phyloP scores from a whole-genome alignment of 257 asterid genomes.

The Plectranthus barbatus region DNA sequence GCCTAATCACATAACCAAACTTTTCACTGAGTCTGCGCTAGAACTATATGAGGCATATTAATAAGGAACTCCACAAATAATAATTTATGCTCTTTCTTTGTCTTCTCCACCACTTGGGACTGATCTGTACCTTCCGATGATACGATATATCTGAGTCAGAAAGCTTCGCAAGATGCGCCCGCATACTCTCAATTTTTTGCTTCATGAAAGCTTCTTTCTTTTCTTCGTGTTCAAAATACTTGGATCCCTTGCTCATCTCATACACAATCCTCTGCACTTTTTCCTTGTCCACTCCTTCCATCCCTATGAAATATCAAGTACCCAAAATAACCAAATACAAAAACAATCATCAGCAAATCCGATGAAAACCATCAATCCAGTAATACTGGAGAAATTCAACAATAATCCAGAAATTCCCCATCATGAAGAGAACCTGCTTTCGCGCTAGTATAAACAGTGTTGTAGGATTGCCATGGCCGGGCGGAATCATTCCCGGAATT shows the following conservation, averaged over 20 bases:
- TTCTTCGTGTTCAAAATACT: constrained; percentile 86
- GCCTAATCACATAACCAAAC: neutral
- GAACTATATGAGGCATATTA: neutral
- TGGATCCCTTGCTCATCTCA: constrained; percentile 98
- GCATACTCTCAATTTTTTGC: constrained; percentile 70
- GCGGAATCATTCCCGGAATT: constrained; percentile 26
- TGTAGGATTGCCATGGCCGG: constrained; percentile 95
- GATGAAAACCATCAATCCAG: neutral
- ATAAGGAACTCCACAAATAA: neutral
- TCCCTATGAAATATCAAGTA: constrained; percentile 41
- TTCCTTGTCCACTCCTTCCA: constrained; percentile 99
- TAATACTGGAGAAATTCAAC: neutral
- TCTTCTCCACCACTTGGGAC: neutral
- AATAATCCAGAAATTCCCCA: neutral
- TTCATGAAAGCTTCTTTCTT: constrained; percentile 71
- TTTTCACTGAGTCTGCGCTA: neutral
- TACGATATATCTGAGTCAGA: constrained; percentile 39
- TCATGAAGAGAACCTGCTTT: constrained; percentile 64
- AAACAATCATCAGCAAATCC: neutral
- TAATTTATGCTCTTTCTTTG: neutral
- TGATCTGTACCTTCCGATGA: constrained; percentile 52
- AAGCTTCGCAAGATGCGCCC: constrained; percentile 53
- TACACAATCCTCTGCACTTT: constrained; percentile 90
- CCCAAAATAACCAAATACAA: neutral
- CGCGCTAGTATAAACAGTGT: constrained; percentile 77